Evolutionary conservation across 2,329 filamentous ascomycete genomes (phyloP).

Genomic region (Hortaea werneckii): DNA sequence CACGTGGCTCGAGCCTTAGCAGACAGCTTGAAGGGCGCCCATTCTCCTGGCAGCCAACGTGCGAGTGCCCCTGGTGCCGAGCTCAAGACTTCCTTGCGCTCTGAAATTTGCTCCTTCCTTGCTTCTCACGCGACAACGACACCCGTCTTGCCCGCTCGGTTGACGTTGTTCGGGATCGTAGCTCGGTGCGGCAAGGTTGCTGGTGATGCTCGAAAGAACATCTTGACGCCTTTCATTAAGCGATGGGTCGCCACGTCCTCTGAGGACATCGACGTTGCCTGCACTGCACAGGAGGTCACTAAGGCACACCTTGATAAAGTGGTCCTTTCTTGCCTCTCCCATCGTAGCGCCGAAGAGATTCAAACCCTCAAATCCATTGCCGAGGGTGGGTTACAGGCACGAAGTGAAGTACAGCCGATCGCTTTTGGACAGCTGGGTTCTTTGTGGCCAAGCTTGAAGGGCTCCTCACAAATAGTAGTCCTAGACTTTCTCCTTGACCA

Average conservation of each 20-base stretch:
- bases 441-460: constrained; percentile 65
- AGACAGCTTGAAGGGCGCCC: constrained; percentile 41
- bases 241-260: constrained; percentile 54
- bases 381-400: constrained; percentile 29
- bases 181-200: constrained; percentile 64
- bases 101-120: constrained; percentile 60
- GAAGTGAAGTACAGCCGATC: constrained; percentile 47
- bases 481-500: constrained; percentile 55
- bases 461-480: constrained; percentile 48
- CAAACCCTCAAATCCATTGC: constrained; percentile 44
- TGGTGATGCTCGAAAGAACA: constrained; percentile 59
- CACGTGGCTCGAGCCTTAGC: constrained; percentile 58
- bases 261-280: constrained; percentile 42
- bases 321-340: constrained; percentile 43
- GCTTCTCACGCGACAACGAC: constrained; percentile 61
- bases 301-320: constrained; percentile 36
- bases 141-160: constrained; percentile 59
- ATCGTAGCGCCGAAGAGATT: constrained; percentile 50
- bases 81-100: constrained; percentile 52
- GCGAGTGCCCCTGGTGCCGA: constrained; percentile 22
- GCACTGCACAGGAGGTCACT: constrained; percentile 38
- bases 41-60: constrained; percentile 13
- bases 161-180: constrained; percentile 60
- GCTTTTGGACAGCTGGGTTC: constrained; percentile 59
- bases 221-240: constrained; percentile 64